Conservation (phyloP, 345 rosid genomes). For the Pelargonium nanum region DNA sequence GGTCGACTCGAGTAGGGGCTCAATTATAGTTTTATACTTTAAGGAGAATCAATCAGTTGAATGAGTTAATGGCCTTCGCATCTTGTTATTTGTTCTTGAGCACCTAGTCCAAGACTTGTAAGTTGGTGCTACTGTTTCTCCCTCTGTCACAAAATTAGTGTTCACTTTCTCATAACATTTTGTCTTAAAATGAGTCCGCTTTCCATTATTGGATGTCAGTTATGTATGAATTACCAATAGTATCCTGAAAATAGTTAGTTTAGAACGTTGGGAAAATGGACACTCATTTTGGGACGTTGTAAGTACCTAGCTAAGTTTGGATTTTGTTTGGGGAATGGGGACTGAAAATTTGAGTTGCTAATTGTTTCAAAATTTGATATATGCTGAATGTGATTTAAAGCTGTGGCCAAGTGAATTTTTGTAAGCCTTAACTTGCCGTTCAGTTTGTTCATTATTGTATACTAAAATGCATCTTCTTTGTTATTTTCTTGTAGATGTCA, state of each 20-base stretch:
- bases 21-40: not conserved
- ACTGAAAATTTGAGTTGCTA: not conserved
- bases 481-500: conserved; percentile 28
- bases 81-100: not conserved
- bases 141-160: too few species aligned
- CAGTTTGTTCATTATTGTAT: not conserved
- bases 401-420: not conserved
- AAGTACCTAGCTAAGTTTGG: not conserved
- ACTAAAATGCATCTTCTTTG: not conserved
- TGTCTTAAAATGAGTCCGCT: too few species aligned
- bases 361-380: not conserved
- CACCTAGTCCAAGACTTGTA: not conserved
- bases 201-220: too few species aligned
- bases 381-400: too few species aligned
- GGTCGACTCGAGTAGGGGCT: not conserved
- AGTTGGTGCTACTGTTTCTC: not conserved
- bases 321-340: not conserved
- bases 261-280: too few species aligned
- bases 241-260: too few species aligned
- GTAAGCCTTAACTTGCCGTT: not conserved
- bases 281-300: too few species aligned
- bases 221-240: too few species aligned
- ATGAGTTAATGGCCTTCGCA: too few species aligned
- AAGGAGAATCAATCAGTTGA: too few species aligned
- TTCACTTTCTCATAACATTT: too few species aligned